phyloP scores from a whole-genome alignment of 805 yeast species.

The Saccharomycopsis sp. region DNA sequence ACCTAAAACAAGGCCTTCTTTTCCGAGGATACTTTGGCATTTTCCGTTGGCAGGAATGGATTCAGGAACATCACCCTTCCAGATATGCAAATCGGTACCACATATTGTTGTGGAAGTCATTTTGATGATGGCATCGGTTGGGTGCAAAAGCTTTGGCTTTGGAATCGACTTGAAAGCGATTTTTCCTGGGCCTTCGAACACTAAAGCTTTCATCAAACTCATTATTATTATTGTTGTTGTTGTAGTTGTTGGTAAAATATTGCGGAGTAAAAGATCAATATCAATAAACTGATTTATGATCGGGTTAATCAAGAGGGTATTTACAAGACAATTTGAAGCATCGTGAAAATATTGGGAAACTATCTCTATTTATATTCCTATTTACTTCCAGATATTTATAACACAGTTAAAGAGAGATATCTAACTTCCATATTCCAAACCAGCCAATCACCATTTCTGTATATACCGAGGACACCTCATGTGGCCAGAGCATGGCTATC shows the following conservation, averaged over 20 bases:
- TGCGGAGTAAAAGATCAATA: background rate
- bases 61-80: conserved; percentile 55
- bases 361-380: too few relatives aligned
- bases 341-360: too few relatives aligned
- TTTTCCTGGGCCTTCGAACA: conserved; percentile 39
- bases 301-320: too few relatives aligned
- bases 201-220: conserved; percentile 39
- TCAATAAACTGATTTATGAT: too few relatives aligned
- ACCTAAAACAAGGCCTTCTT: conserved; percentile 41
- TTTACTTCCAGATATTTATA: too few relatives aligned
- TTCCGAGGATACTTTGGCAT: conserved; percentile 22
- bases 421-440: background rate
- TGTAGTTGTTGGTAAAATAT: background rate
- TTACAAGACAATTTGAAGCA: too few relatives aligned
- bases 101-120: conserved; percentile 55
- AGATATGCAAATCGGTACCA: conserved; percentile 59
- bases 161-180: conserved; percentile 34
- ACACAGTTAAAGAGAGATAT: background rate
- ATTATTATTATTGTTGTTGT: background rate
- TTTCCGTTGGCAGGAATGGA: conserved; percentile 3
- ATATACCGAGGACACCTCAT: background rate
- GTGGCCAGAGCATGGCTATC: background rate
- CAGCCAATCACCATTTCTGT: background rate
- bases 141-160: conserved; percentile 38
- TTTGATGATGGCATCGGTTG: conserved; percentile 53